phyloP scores from a whole-genome alignment of 164 flowering plant genomes.

The Magnolia kwangsiensis region DNA sequence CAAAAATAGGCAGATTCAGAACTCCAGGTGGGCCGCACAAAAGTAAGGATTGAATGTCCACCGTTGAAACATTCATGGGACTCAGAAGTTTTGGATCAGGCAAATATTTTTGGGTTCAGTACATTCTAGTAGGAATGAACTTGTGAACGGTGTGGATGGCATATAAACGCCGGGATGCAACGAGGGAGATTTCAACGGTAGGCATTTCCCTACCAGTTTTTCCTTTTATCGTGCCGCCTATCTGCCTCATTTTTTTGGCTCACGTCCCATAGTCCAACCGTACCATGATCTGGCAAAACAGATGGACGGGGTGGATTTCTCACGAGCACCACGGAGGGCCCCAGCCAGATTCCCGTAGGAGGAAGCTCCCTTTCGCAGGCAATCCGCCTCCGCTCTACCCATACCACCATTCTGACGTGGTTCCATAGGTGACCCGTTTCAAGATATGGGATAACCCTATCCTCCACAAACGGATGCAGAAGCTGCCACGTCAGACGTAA shows the following conservation, averaged over 20 bases:
- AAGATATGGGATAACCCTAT: slow-evolving; percentile 27
- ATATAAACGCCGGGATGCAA: no score
- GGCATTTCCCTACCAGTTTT: background rate
- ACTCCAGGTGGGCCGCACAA: no score
- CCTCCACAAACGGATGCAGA: slow-evolving; percentile 15
- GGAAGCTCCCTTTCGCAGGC: background rate
- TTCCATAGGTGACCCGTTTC: background rate
- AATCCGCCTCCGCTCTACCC: background rate
- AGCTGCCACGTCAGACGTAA: slow-evolving; percentile 24
- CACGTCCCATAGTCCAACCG: no score
- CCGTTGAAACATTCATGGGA: no score
- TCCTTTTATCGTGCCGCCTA: background rate
- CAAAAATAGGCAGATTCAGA: no score
- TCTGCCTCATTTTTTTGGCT: background rate
- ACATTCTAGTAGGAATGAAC: no score
- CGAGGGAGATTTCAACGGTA: no score
- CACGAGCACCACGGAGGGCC: background rate
- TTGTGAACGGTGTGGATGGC: no score
- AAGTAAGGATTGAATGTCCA: no score
- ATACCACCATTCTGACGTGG: background rate
- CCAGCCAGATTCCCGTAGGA: background rate
- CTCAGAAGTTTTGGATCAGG: no score
- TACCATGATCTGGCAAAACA: background rate
- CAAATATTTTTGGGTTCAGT: no score
- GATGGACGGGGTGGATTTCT: background rate